Conservation (phyloP, 305 asterid species). For the Plantago coronopus region DNA sequence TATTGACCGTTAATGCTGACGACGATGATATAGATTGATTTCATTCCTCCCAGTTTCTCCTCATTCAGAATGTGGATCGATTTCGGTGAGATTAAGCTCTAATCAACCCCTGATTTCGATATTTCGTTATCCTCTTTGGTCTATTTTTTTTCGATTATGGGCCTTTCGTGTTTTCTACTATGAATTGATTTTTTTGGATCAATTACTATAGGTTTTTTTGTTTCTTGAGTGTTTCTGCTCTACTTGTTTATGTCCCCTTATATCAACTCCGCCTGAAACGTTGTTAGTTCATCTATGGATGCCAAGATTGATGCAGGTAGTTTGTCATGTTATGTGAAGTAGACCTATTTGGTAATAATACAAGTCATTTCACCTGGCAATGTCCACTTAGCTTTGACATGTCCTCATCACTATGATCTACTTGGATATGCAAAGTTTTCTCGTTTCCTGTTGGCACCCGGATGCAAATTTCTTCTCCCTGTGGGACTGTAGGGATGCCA, state of each 20-base stretch:
- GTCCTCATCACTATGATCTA: neutral
- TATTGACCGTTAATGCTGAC: neutral
- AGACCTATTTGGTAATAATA: neutral
- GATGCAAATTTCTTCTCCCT: neutral
- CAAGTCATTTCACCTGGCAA: neutral
- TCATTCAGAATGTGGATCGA: constrained; percentile 1
- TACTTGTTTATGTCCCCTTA: neutral
- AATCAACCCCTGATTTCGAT: neutral
- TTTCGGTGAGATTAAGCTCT: neutral
- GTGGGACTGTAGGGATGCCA: neutral
- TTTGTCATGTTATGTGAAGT: neutral
- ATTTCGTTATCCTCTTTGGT: neutral
- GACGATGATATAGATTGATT: neutral
- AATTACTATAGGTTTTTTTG: neutral
- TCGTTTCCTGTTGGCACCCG: neutral
- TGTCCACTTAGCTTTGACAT: neutral
- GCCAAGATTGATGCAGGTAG: too few relatives aligned
- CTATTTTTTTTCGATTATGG: neutral
- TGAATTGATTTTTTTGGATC: neutral
- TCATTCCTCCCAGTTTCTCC: neutral
- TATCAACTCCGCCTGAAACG: too few relatives aligned
- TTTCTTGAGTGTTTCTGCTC: neutral
- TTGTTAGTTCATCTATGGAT: too few relatives aligned
- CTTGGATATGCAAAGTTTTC: neutral
- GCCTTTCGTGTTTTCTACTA: too few relatives aligned